Conservation (phyloP, 306 rosid genomes). For the Fragaria nilgerrensis region DNA sequence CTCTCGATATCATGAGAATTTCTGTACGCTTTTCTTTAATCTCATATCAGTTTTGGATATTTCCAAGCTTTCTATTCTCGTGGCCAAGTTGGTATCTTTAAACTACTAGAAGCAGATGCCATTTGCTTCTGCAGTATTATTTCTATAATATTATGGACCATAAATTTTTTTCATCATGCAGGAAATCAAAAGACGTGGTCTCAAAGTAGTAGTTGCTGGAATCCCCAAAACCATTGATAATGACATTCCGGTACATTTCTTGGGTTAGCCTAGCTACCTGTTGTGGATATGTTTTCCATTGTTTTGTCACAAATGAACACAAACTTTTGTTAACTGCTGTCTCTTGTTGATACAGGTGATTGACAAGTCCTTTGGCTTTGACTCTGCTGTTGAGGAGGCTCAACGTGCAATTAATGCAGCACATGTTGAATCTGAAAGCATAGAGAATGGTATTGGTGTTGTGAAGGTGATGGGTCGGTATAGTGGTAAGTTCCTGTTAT, state of each 20-base stretch:
- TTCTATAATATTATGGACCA: neutral
- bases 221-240: constrained; percentile 97
- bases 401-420: constrained; percentile 99
- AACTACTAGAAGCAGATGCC: neutral
- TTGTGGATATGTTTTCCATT: neutral
- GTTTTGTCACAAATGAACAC: neutral
- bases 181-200: constrained; percentile 91
- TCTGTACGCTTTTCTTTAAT: neutral
- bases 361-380: constrained; percentile 92
- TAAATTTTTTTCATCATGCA: constrained; percentile 26
- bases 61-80: neutral
- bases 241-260: constrained; percentile 67
- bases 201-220: constrained; percentile 82
- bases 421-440: constrained; percentile 86
- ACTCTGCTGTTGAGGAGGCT: constrained; percentile 98
- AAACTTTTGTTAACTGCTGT: constrained; percentile 1
- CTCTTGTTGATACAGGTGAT: constrained; percentile 56
- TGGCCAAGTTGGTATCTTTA: neutral
- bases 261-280: constrained; percentile 12
- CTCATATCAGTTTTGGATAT: neutral
- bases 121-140: constrained; percentile 11
- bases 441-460: constrained; percentile 87
- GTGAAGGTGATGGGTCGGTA: constrained; percentile 97
- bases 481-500: constrained; percentile 59
- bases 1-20: neutral